Evolutionary conservation across 2,329 filamentous ascomycete genomes (phyloP), one percentile per base, ranked within the genome.

Genomic region (Ophiostoma angusticollis): DNA sequence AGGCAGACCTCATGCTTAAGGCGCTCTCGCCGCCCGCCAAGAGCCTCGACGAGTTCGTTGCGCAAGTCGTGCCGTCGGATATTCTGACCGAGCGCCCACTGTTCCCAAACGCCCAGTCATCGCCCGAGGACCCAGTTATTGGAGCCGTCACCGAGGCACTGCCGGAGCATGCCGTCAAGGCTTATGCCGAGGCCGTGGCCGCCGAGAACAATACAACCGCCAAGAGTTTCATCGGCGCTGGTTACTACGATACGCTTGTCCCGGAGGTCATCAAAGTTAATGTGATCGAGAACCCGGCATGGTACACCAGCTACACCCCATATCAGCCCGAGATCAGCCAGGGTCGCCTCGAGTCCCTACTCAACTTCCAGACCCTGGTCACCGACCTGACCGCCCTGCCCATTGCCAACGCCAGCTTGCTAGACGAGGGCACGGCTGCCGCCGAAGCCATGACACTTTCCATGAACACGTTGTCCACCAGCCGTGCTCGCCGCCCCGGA

Each of bases 321-420:
- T 96, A 95, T 61, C 89, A 96, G 64, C 82, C 89, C 3, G 89
- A 96, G 63, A 94, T 96, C 65, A 94, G 86, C 58, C 89, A 96
- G 63, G 89, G 89, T 25, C 78, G 89, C 40, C 63, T 96, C 45
- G 85, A 95, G 67, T 93, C 85, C 6, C 66, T 96, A 39, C 67
- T 96, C 46, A 96, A 96, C 67, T 96, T 86, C 65, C 89, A 96
- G 67, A 96, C 89, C 14, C 70, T 96, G 65, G 80, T 93, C 8
- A 78, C 79, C 2, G 89, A 95, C 55, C 66, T 96, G 47, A 95
- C 89, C 0, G 85, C 75, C 2, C 70, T 96, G 22, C 75, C 84
- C 17, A 85, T 95, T 47, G 76, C 89, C 45, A 95, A 96, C 65
- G 85, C 89, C 29, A 93, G 85, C 31, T 69, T 95, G 35, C 66